A percentile compares a stretch with the other conserved stretches of the same genome.
These are phyloP conservation scores for Penstemon newberryi DNA, from an alignment of 257 asterid species.

Conservation along the genomic window DNA sequence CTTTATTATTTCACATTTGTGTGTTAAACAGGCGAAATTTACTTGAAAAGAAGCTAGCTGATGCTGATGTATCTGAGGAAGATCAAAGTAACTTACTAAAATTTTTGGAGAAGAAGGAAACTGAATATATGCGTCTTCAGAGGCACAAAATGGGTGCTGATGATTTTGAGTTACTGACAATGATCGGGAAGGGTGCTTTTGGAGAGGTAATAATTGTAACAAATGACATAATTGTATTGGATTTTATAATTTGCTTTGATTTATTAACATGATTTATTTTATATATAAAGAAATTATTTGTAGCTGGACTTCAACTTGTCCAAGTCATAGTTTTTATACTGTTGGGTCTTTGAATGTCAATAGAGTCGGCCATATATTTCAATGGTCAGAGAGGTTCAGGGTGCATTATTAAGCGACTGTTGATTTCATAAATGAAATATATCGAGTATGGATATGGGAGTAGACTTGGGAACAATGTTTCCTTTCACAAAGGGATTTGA, in stretches of 20 bases:
- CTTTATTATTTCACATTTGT: conserved; percentile 22
- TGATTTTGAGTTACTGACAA: conserved; percentile 70
- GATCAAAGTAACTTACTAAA: conserved; percentile 87
- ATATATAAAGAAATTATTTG: not conserved
- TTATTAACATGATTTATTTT: not conserved
- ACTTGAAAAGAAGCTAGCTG: conserved; percentile 93
- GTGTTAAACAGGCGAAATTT: conserved; percentile 62
- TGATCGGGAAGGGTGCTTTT: conserved; percentile 28
- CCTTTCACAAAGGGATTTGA: not conserved
- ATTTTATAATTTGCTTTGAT: not conserved
- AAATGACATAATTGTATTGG: not conserved
- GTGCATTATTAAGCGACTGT: too few species aligned
- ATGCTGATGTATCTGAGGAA: conserved; percentile 98
- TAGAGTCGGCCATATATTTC: not conserved
- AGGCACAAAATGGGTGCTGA: conserved; percentile 96
- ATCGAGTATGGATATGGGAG: not conserved
- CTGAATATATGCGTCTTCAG: conserved; percentile 98
- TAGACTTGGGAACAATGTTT: not conserved
- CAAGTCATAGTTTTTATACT: not conserved
- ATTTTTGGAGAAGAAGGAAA: conserved; percentile 91
- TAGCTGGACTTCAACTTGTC: not conserved
- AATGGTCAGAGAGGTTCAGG: not conserved
- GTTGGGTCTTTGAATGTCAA: not conserved
- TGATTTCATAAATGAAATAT: not conserved
- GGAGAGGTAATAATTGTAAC: conserved; percentile 23